Base-by-base conservation (phyloP, 768 basidiomycete species). In the Kwoniella botswanensis region DNA sequence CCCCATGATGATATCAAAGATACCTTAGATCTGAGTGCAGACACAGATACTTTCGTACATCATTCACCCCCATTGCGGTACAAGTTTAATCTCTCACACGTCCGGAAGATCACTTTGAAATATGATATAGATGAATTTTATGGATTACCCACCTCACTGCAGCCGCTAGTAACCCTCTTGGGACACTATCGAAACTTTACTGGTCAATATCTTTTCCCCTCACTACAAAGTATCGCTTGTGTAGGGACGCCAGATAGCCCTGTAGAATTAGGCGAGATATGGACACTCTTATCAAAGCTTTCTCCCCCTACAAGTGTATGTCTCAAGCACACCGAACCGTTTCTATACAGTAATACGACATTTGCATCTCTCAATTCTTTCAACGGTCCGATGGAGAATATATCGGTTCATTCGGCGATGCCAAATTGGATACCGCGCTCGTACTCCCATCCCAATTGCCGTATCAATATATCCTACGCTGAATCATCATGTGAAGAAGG, bases 151-250 rank as follows among this genome's bases (percentile, higher is more conserved):
- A 11, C 18, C 11, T n/a, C n/a, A 21, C 11, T 55, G 1, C 21
- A 11, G 24, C n/a, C 15, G 54, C 9, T 55, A 12, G 54, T 18
- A 18, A 18, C 54, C 54, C 54, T 55, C 24, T 55, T 55, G 21
- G 15, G 17, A 18, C 54, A 55, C 24, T 55, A 55, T 24, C 54
- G 24, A 12, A 55, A 55, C 21, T 55, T 21, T 55, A 55, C 54
- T 12, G 54, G 54, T 10, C 54, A 55, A 55, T 55, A 55, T n/a
- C 54, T 55, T n/a, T 55, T 55, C 54, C 54, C 54, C 15, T 55
- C 54, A 12, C 21, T 55, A 22, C 17, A 55, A n/a, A 21, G 18
- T 22, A 55, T 55, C n/a, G 15, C 54, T 21, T 55, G 54, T 22
- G 54, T 55, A 55, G 54, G 54, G 11, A n/a, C n/a, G 24, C 54